Conservation (phyloP, 2,329 filamentous ascomycete species). For the Apiospora kogelbergensis region DNA sequence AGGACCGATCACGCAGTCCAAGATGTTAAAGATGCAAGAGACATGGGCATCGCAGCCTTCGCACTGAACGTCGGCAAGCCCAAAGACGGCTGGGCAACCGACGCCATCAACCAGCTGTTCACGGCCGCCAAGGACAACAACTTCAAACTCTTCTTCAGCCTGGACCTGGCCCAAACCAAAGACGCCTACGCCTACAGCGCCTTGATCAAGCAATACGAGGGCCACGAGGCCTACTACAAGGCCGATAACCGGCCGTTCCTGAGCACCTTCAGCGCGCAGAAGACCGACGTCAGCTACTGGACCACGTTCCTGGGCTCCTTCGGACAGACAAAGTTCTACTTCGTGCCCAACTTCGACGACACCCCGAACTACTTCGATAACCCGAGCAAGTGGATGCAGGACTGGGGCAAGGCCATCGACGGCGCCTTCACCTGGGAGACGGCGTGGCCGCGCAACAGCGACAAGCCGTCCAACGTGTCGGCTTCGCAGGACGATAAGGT, state of each 20-base stretch:
- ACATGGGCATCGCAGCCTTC: constrained; percentile 32
- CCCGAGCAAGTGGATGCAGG: constrained; percentile 26
- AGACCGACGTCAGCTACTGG: constrained; percentile 26
- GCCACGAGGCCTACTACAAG: constrained; percentile 30
- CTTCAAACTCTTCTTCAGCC: constrained; percentile 38
- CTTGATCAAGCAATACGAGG: constrained; percentile 25
- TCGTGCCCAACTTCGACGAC: constrained; percentile 34
- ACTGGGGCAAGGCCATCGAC: constrained; percentile 32
- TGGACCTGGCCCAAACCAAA: constrained; percentile 30
- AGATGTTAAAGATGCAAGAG: constrained; percentile 32
- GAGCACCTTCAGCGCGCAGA: constrained; percentile 29
- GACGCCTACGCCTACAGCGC: constrained; percentile 25
- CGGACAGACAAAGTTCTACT: constrained; percentile 28
- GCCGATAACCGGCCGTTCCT: constrained; percentile 30
- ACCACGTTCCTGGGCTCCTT: constrained; percentile 25
- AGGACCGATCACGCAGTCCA: constrained; percentile 12
- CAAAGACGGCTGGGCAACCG: constrained; percentile 22
- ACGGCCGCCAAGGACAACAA: constrained; percentile 25
- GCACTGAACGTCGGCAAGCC: constrained; percentile 34
- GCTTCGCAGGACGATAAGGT: constrained; percentile 24
- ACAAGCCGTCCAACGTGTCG: constrained; percentile 26
- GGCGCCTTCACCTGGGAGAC: constrained; percentile 39
- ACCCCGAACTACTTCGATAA: constrained; percentile 31
- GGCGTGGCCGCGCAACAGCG: constrained; percentile 31
- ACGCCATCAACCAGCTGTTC: constrained; percentile 31